Base-by-base conservation (phyloP, 164 flowering plant genomes). In the Dillenia suffruticosa region DNA sequence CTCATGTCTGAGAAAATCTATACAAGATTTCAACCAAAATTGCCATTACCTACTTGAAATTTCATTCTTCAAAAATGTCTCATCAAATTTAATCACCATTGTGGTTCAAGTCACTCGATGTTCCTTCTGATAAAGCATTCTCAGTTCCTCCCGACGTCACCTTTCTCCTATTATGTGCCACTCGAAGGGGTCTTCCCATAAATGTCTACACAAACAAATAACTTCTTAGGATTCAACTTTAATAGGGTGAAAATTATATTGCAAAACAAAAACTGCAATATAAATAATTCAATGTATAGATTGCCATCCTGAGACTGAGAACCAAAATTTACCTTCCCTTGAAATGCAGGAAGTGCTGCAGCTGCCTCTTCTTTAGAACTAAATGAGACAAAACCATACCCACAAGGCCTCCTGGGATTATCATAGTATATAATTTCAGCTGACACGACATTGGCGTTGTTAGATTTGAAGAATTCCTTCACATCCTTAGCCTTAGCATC, bases 301-400 rank as follows among this genome's bases (percentile, higher is more conserved):
- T 3, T 14, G 64, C 22, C 58, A 56, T 45, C 46, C 51, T 40
- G 26, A 66, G 6, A 40, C 32, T 12, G 48, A 59, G 58, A 32
- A 6, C 40, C 40, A 32, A 32, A 32, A 32, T 32, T 69, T 76
- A 92, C 97, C 94, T 89, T 89, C 49, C 88, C 92, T 62, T 84
- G 76, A 51, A 82, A 85, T 47, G 81, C 71, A 62, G 77, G 54
- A 47, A 87, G 77, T 1, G 98, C 95, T 19, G 76, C 81, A 24
- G 84, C 85, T 4, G 91, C 92, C 24, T 76, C 87, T 51, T 79
- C 84, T 72, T 75, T 81, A 22, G 87, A 63, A 64, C 64, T 56
- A 73, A 83, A 89, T 13, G 88, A 70, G 51, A 92, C 91, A 74
- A 87, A 92, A 46, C 98, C 98, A 79, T 87, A 88, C 0, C 98